Percentiles rank a stretch among this genome's conserved stretches.
Conservation (phyloP, 129 eudicot species). For the Tagetes erecta region DNA sequence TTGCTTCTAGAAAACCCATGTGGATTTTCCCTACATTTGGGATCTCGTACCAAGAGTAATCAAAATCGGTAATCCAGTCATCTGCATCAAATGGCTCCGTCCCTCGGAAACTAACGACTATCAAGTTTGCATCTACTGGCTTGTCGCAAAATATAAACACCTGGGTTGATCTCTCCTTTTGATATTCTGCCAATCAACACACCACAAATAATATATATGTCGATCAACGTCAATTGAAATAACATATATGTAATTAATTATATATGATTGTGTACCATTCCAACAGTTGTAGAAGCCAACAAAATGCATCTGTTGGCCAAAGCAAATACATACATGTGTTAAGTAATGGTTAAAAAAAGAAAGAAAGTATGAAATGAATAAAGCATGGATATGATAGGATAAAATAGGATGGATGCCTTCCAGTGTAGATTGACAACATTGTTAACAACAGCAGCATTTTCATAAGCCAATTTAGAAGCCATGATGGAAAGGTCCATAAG, state of each 20-base stretch:
- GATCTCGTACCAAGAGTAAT: slow-evolving; percentile 88
- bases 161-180: slow-evolving; percentile 77
- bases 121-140: slow-evolving; percentile 68
- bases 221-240: no score
- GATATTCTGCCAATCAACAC: slow-evolving; percentile 60
- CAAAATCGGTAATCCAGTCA: slow-evolving; percentile 91
- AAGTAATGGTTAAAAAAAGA: no score
- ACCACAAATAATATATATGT: neutral
- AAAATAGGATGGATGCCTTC: slow-evolving; percentile 49
- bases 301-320: slow-evolving; percentile 71
- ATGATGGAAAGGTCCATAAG: slow-evolving; percentile 83
- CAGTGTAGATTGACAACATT: slow-evolving; percentile 75
- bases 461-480: slow-evolving; percentile 91
- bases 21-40: slow-evolving; percentile 83
- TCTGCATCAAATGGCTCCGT: slow-evolving; percentile 94
- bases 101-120: slow-evolving; percentile 80
- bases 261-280: slow-evolving; percentile 72
- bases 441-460: slow-evolving; percentile 61
- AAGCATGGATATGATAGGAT: neutral
- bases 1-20: slow-evolving; percentile 90
- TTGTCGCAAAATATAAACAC: slow-evolving; percentile 80
- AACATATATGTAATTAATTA: no score
- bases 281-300: slow-evolving; percentile 90
- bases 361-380: neutral
- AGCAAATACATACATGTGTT: neutral